A percentile compares a stretch with the other conserved stretches of the same genome.
Evolutionary conservation across 2,329 filamentous ascomycete species (phyloP).

Genomic region (Penicillium sclerotigenum): DNA sequence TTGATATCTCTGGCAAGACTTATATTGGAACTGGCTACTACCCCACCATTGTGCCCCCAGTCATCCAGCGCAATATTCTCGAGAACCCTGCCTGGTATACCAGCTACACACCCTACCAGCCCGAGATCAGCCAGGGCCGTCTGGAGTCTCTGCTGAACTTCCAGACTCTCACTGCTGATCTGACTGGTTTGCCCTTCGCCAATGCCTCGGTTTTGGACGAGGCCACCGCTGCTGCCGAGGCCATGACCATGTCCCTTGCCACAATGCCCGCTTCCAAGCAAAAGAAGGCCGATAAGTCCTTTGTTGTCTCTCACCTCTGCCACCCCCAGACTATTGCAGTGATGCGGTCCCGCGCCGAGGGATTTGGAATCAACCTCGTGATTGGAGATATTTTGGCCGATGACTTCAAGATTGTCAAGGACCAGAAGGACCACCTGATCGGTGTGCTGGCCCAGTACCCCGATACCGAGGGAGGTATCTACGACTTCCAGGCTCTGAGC

Average conservation of each 20-base stretch:
- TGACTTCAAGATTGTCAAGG: slow-evolving; percentile 63
- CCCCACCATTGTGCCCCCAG: slow-evolving; percentile 77
- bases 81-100: slow-evolving; percentile 97
- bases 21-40: slow-evolving; percentile 90
- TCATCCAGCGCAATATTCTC: slow-evolving; percentile 88
- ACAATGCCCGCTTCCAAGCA: slow-evolving; percentile 67
- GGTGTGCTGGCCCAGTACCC: slow-evolving; percentile 95
- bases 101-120: slow-evolving; percentile 95
- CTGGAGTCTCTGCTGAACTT: slow-evolving; percentile 92
- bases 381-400: slow-evolving; percentile 68
- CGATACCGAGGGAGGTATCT: slow-evolving; percentile 77
- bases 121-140: slow-evolving; percentile 93
- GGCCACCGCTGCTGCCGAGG: slow-evolving; percentile 87
- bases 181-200: slow-evolving; percentile 81
- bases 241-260: slow-evolving; percentile 89
- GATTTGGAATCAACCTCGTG: slow-evolving; percentile 81
- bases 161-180: slow-evolving; percentile 85
- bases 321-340: slow-evolving; percentile 86
- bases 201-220: slow-evolving; percentile 92
- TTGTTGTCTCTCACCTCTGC: slow-evolving; percentile 75
- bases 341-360: slow-evolving; percentile 77
- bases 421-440: slow-evolving; percentile 75
- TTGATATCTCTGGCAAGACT: slow-evolving; percentile 58
- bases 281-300: slow-evolving; percentile 73
- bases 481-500: slow-evolving; percentile 70